Percentiles rank a stretch among this genome's conserved stretches.
Evolutionary conservation across 2,329 filamentous ascomycete genomes (phyloP).

Genomic region (Sclerotinia spermophila): DNA sequence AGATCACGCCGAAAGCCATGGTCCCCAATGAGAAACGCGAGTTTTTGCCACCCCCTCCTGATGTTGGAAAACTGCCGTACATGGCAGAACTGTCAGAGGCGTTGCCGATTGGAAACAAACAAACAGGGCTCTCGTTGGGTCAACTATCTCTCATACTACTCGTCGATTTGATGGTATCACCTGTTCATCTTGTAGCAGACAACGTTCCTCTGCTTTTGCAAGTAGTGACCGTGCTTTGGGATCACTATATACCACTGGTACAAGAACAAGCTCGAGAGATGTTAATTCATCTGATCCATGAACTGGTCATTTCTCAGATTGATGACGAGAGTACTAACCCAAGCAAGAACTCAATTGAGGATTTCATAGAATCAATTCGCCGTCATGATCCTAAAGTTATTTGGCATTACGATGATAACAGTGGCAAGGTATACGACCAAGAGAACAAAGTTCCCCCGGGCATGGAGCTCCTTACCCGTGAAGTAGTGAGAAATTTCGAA

Average conservation of each 20-base stretch:
- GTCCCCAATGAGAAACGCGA: slow-evolving; percentile 81
- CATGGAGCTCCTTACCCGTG: slow-evolving; percentile 79
- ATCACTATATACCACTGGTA: slow-evolving; percentile 91
- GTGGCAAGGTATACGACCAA: slow-evolving; percentile 69
- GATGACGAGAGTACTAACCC: slow-evolving; percentile 61
- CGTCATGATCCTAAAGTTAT: slow-evolving; percentile 79
- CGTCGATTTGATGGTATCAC: slow-evolving; percentile 93
- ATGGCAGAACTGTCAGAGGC: slow-evolving; percentile 79
- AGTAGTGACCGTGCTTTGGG: slow-evolving; percentile 91
- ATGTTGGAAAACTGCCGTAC: slow-evolving; percentile 75
- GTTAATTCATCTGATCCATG: slow-evolving; percentile 95
- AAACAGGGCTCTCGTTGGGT: slow-evolving; percentile 85
- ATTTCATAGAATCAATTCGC: slow-evolving; percentile 82
- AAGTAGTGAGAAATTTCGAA: slow-evolving; percentile 82
- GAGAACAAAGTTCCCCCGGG: slow-evolving; percentile 78
- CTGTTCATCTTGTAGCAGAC: slow-evolving; percentile 73
- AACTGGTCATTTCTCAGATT: slow-evolving; percentile 78
- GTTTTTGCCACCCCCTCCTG: slow-evolving; percentile 64
- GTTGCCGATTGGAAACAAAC: slow-evolving; percentile 84
- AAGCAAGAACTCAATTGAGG: slow-evolving; percentile 74
- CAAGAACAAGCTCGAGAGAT: slow-evolving; percentile 97
- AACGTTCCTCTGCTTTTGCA: slow-evolving; percentile 84
- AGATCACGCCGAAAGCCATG: slow-evolving; percentile 95
- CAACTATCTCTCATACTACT: slow-evolving; percentile 90
- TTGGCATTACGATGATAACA: slow-evolving; percentile 93